Evolutionary conservation across 306 rosid species (phyloP), one percentile per base, ranked within the genome.

Genomic region (Potentilla sterilis): DNA sequence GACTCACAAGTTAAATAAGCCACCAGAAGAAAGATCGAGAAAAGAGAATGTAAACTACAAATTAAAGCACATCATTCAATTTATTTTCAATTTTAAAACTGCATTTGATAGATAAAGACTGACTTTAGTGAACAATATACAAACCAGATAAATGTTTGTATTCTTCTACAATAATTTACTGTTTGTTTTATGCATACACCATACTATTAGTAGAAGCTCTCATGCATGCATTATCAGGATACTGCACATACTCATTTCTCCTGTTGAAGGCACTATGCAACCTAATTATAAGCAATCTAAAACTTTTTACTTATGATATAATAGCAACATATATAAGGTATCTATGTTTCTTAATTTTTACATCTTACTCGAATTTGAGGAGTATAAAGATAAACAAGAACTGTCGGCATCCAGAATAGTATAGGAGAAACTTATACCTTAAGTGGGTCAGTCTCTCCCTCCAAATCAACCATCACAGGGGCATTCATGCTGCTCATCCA

Each of bases 381-480:
- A 15, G n/a, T 2, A 8, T 15, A 46, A 67, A 12, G 54, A 59
- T 4, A 28, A 59, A 28, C 37, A 59, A 11, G 14, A 63, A 35
- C 15, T 14, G 24, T 63, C 4, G 2, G 38, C 21, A 63, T 63
- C 43, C 68, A 63, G 22, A n/a, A n/a, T 63, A 35, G 41, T 47
- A 6, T 28, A 4, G 34, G 6, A 42, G 61, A 38, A 22, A 51
- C 75, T 79, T 83, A 52, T 52, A 94, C 97, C 97, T 94, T 95
- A 46, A 91, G 96, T n/a, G 98, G 96, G 72, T 94, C 98, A 51
- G 96, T 94, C 81, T 94, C 98, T 35, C 98, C 96, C 85, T 91
- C 95, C 84, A 94, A 86, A 88, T 92, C 97, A 1, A 92, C 98
- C 97, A 94, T 91, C 34, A 94, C 95, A 81, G 98, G 98, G 38